A percentile compares a stretch with the other conserved stretches of the same genome.
Evolutionary conservation across 1,284 basidiomycete genomes (phyloP).

Genomic region (Puccinia polysora): DNA sequence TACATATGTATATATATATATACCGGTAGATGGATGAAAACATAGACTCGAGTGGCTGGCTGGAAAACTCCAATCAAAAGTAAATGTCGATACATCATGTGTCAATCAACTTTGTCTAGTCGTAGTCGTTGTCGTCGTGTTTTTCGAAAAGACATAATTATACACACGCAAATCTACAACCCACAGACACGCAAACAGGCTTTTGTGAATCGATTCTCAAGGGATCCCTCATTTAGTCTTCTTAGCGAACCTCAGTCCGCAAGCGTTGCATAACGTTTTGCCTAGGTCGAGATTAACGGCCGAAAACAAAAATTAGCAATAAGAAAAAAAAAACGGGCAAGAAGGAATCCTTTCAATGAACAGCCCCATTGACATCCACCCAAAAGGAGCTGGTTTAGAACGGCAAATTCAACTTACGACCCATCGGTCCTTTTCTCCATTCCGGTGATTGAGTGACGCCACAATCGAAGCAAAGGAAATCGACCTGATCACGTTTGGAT

Average conservation of each 20-base stretch:
- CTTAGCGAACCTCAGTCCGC: constrained; percentile 52
- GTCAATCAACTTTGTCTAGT: too few relatives aligned
- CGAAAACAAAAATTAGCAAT: background rate
- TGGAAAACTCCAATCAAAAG: background rate
- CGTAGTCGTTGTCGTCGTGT: too few relatives aligned
- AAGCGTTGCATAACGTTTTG: constrained; percentile 47
- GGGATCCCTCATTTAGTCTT: constrained; percentile 47
- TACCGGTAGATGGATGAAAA: background rate
- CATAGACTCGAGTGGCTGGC: background rate
- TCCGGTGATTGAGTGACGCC: constrained; percentile 51
- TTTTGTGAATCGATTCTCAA: background rate
- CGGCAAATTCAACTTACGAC: constrained; percentile 50
- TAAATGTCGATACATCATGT: background rate
- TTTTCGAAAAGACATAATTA: background rate
- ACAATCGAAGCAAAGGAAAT: constrained; percentile 52
- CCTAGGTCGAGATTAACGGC: too few relatives aligned
- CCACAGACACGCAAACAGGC: background rate
- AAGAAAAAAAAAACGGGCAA: background rate
- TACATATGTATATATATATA: background rate
- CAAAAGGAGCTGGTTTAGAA: background rate
- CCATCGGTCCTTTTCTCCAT: constrained; percentile 52
- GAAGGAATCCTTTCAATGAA: background rate
- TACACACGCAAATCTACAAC: background rate
- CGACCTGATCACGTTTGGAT: constrained; percentile 38
- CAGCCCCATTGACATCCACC: too few relatives aligned